A percentile compares a stretch with the other conserved stretches of the same genome.
Evolutionary conservation across 1,284 basidiomycete species (phyloP).

Genomic region (Apiotrichum sp.): DNA sequence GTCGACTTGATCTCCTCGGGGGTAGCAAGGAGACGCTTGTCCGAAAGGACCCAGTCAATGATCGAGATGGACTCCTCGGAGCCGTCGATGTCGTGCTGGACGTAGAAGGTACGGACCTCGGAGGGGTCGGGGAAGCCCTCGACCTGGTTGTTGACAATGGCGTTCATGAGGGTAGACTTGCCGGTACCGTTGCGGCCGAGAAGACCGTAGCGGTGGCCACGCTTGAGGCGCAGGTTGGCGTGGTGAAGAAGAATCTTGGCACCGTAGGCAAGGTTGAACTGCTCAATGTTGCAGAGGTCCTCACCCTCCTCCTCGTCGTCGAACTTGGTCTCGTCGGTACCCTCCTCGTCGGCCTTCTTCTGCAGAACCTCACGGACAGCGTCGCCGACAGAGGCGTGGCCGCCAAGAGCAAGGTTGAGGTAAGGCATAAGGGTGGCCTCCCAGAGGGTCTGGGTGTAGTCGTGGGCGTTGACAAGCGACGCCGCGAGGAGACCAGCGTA

Average conservation of each 20-base stretch:
- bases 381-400: conserved; percentile 57
- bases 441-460: conserved; percentile 87
- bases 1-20: conserved; percentile 71
- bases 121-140: conserved; percentile 87
- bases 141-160: conserved; percentile 91
- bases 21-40: conserved; percentile 72
- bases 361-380: conserved; percentile 81
- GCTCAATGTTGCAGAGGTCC: conserved; percentile 78
- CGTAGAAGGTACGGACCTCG: conserved; percentile 95
- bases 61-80: conserved; percentile 88
- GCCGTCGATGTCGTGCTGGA: conserved; percentile 97
- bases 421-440: conserved; percentile 67
- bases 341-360: conserved; percentile 73
- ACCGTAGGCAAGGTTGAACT: conserved; percentile 99
- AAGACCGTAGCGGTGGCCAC: conserved; percentile 96
- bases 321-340: conserved; percentile 63
- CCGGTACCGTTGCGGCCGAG: conserved; percentile 98
- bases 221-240: conserved; percentile 91
- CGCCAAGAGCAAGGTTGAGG: conserved; percentile 58
- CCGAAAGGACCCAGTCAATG: conserved; percentile 76
- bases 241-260: conserved; percentile 97
- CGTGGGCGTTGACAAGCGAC: conserved; percentile 80
- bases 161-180: conserved; percentile 97
- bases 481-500: conserved; percentile 76
- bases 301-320: conserved; percentile 97